These are phyloP conservation scores for Trichosporon coremiiforme DNA, from an alignment of 1,284 basidiomycete genomes.

Conservation along the genomic window DNA sequence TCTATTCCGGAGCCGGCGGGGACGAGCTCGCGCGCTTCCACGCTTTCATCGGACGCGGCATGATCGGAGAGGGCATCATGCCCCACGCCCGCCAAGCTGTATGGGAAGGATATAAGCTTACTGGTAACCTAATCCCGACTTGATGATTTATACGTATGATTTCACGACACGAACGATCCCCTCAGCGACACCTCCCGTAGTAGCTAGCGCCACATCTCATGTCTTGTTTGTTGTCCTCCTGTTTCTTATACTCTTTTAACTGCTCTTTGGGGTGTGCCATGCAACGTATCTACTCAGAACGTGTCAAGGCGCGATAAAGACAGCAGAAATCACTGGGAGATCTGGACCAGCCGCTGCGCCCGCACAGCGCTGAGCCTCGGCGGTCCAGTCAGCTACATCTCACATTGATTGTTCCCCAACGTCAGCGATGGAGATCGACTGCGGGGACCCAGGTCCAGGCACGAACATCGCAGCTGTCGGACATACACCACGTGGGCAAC, in stretches of 20 bases:
- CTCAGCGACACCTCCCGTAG: neutral
- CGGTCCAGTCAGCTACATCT: no score
- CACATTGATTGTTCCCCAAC: no score
- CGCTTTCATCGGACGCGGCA: neutral
- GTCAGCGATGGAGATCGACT: no score
- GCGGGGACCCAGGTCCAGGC: no score
- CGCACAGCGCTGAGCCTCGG: no score
- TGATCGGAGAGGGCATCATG: constrained; percentile 16
- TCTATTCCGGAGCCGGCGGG: neutral
- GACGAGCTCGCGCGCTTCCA: constrained; percentile 6
- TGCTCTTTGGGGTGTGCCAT: constrained; percentile 5
- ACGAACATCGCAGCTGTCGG: no score
- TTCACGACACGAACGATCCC: constrained; percentile 6
- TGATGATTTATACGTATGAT: neutral
- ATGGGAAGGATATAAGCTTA: constrained; percentile 12
- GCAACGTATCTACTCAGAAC: neutral
- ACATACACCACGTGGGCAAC: no score
- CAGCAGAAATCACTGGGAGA: no score
- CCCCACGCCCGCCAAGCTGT: constrained; percentile 3
- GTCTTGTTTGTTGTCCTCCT: neutral
- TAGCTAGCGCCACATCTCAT: neutral
- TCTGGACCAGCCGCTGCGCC: no score
- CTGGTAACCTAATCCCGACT: constrained; percentile 4
- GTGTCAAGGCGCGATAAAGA: no score
- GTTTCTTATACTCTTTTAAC: neutral